Evolutionary conservation across 495 filamentous ascomycete species (phyloP), one percentile per base, ranked within the genome.

Genomic region (Penicillium parvum): DNA sequence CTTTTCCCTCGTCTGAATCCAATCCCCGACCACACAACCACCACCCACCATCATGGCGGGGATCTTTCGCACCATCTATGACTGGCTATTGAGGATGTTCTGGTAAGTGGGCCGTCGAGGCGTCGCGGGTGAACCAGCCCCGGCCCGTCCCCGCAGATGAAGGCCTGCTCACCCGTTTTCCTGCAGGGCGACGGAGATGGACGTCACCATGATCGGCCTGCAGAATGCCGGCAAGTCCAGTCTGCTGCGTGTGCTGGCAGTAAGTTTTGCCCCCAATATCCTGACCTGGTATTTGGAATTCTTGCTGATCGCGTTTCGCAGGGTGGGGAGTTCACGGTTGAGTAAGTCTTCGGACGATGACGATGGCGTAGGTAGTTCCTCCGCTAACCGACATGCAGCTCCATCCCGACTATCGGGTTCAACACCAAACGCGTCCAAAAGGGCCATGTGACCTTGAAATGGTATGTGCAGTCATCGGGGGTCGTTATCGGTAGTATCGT

Each of bases 141-240:
- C 62, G 64, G 61, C 47, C 64, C 62, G 61, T 66, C 64, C 67
- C 65, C 62, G 62, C 63, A 56, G 48, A 49, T 27, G 48, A 54
- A 49, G n/a, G 45, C 40, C 34, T 45, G 43, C 40, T 49, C 42
- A 59, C 39, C 27, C 29, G 28, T 39, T 27, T 37, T 45, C 41
- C 34, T 56, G 49, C 42, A 98, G 92, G 92, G 87, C 90, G 45
- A 95, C 88, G 27, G 92, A 98, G 76, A 95, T 98, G 88, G 91
- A 98, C 65, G 88, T 98, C 64, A 98, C 92, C 48, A 95, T 98
- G 88, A 94, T 98, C 72, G 92, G 92, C 17, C 72, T 98, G 63
- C 92, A 98, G 64, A 98, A 98, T 71, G 92, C 92, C 38, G 92
- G 92, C 47, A 98, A 98, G 70, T 97, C 92, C 34, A 96, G 91